These are phyloP conservation scores for Penicillium mononematosum DNA, from an alignment of 495 filamentous ascomycete genomes.

Conservation along the genomic window DNA sequence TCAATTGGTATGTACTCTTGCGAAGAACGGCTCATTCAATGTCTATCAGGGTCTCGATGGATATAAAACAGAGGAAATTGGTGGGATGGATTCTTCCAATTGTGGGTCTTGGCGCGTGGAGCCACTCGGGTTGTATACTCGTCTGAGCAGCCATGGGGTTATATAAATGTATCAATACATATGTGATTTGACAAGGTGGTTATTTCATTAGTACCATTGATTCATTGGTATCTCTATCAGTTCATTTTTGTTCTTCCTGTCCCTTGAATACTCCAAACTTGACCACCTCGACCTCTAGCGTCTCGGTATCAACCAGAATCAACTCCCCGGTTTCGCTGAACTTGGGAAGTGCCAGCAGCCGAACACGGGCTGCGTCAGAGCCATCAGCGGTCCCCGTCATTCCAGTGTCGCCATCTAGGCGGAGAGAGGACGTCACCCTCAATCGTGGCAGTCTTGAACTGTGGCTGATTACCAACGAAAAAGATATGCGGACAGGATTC, in stretches of 20 bases:
- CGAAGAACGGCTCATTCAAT: not conserved
- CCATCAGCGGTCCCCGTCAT: conserved; percentile 39
- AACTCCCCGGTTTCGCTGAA: conserved; percentile 79
- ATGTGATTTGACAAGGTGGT: not conserved
- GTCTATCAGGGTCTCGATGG: conserved; percentile 1
- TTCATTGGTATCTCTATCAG: conserved; percentile 11
- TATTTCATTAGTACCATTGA: conserved; percentile 6
- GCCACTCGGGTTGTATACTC: conserved; percentile 1
- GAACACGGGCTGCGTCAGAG: conserved; percentile 62
- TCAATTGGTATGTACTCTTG: not conserved
- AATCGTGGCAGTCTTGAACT: conserved; percentile 74
- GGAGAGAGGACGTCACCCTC: conserved; percentile 47
- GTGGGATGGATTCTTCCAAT: conserved; percentile 14
- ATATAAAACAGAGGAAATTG: conserved; percentile 5
- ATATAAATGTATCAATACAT: not conserved
- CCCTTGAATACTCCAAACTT: conserved; percentile 58
- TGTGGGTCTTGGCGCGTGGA: conserved; percentile 25
- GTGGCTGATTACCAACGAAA: conserved; percentile 83
- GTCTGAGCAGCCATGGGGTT: not conserved
- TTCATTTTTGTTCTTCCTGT: conserved; percentile 43
- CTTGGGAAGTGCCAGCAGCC: conserved; percentile 74
- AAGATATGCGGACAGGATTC: conserved; percentile 85
- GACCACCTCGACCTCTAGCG: conserved; percentile 70
- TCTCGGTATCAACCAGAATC: conserved; percentile 84
- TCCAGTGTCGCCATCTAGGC: conserved; percentile 40